Evolutionary conservation across 1,284 basidiomycete species (phyloP).

Genomic region (Naganishia sp.): DNA sequence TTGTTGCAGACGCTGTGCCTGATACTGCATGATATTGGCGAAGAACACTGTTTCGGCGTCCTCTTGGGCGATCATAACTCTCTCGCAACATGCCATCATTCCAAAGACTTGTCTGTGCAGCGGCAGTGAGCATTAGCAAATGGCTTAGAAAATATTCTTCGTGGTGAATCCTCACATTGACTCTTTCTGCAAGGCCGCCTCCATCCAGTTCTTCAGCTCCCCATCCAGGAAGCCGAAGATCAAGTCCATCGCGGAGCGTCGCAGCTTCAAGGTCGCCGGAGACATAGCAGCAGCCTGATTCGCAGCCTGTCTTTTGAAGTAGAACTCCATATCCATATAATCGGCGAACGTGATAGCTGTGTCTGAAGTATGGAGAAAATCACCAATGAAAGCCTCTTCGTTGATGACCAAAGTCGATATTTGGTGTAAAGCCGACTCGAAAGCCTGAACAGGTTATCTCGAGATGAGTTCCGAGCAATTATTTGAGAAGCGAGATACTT

Average conservation of each 20-base stretch:
- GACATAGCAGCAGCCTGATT: conserved; percentile 63
- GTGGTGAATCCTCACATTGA: conserved; percentile 63
- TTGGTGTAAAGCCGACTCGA: conserved; percentile 72
- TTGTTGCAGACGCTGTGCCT: conserved; percentile 71
- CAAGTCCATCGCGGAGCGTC: conserved; percentile 84
- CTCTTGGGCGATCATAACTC: conserved; percentile 74
- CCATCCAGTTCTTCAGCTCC: conserved; percentile 83
- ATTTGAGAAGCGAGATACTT: conserved; percentile 34
- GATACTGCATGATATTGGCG: conserved; percentile 72
- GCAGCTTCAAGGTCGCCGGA: conserved; percentile 71
- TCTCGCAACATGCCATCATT: conserved; percentile 75
- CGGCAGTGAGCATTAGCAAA: not conserved
- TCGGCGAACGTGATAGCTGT: conserved; percentile 89
- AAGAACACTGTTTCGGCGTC: conserved; percentile 77
- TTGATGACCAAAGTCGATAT: conserved; percentile 73
- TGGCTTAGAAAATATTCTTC: not conserved
- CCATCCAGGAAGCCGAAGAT: conserved; percentile 89
- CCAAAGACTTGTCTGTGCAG: conserved; percentile 78
- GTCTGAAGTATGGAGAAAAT: conserved; percentile 90
- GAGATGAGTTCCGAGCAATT: not conserved
- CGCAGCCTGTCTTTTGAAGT: conserved; percentile 87
- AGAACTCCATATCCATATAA: conserved; percentile 90
- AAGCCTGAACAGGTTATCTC: conserved; percentile 60
- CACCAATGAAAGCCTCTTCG: conserved; percentile 85
- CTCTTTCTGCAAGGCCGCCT: conserved; percentile 73